Evolutionary conservation across 805 yeast genomes (phyloP), one percentile per base, ranked within the genome.

Genomic region (Lipomyces chichibuensis): DNA sequence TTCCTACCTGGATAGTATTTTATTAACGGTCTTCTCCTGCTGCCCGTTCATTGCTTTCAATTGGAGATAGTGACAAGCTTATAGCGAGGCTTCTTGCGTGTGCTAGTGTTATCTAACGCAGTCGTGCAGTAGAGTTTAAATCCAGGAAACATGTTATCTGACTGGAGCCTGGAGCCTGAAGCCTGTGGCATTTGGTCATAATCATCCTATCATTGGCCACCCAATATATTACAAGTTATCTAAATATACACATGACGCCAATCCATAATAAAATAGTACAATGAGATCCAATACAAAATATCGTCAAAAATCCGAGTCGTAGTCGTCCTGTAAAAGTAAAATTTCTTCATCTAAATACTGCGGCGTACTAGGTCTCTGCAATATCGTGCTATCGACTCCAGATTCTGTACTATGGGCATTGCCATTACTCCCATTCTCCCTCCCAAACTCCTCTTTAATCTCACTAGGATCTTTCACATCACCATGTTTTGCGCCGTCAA

Each of bases 291-390:
- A 27, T 52, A 14, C 32, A 52, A 27, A 13, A 25, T n/a, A 23
- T 4, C 27, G 32, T 52, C 35, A 52, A 23, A 52, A 65, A 25
- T 65, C 67, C 43, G 67, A 56, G 32, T 65, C 65, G 52, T 62
- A 65, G 25, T 65, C 69, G 32, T 65, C 62, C 46, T 62, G 69
- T 52, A 65, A 37, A 57, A 59, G 53, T 20, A 43, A 25, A 60
- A 65, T 58, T 35, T 65, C 61, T 23, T 62, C 69, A 1, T 27
- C 27, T 25, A 61, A 27, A 62, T 52, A 57, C 3, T 39, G 35
- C 55, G 54, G 61, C n/a, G 61, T 43, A 17, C 43, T 6, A 3
- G 52, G 51, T 46, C 53, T 20, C 29, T 4, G 33, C 43, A n/a
- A 20, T n/a, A 3, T 35, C 9, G 32, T 37, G 9, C 55, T 35